Percentiles rank a stretch among this genome's conserved stretches.
Conservation (phyloP, 805 yeast species). For the Groenewaldozyma tartarivorans region DNA sequence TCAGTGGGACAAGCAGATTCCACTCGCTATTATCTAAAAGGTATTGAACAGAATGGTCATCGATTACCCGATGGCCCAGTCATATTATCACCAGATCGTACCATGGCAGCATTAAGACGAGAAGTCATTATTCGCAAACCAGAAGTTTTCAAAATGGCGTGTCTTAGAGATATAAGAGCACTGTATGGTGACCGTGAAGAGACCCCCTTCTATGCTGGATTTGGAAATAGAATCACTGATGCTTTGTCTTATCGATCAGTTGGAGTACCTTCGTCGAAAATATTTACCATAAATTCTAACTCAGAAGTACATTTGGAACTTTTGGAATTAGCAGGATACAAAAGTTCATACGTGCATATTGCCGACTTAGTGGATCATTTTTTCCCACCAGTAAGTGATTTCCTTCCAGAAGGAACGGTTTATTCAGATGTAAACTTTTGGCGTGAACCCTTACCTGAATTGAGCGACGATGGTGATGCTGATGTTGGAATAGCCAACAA, state of each 20-base stretch:
- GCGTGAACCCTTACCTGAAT: constrained; percentile 68
- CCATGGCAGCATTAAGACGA: constrained; percentile 87
- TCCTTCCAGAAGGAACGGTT: constrained; percentile 36
- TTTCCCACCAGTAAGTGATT: constrained; percentile 69
- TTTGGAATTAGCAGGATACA: constrained; percentile 86
- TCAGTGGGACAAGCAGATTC: constrained; percentile 93
- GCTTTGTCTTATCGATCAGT: constrained; percentile 91
- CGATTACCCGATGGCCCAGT: constrained; percentile 86
- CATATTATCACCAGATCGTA: constrained; percentile 87
- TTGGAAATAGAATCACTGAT: constrained; percentile 94
- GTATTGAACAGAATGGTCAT: constrained; percentile 67
- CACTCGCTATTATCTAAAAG: constrained; percentile 72
- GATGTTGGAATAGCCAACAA: neutral
- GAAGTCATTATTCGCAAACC: constrained; percentile 93
- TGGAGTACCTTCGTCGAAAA: constrained; percentile 86
- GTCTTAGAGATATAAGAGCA: constrained; percentile 74
- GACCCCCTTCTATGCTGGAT: constrained; percentile 77
- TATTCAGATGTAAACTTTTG: constrained; percentile 86
- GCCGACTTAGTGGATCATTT: constrained; percentile 94
- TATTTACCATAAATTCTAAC: constrained; percentile 90
- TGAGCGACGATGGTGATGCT: constrained; percentile 25
- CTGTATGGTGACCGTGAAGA: constrained; percentile 45
- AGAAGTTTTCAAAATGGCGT: constrained; percentile 97
- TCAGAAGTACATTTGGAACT: constrained; percentile 98
- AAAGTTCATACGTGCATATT: constrained; percentile 76